Evolutionary conservation across 371 early-diverging fungal species (phyloP), one percentile per base, ranked within the genome.

Genomic region (Saksenaea oblongispora): DNA sequence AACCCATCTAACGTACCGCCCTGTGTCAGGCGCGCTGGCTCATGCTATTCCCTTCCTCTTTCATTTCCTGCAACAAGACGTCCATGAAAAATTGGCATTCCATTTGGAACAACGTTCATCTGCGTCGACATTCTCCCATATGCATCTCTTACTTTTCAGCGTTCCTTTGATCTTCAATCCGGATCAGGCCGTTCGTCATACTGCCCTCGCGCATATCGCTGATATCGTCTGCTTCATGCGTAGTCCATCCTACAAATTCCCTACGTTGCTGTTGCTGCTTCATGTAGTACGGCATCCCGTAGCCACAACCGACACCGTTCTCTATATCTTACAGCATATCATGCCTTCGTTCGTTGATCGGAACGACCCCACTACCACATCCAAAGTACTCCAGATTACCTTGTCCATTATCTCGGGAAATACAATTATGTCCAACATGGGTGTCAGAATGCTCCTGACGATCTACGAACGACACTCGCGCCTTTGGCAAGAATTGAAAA

Each of bases 401-500:
- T 41, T 79, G 13, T 74, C 83, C 1, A 71, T 83, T 10, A 78
- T 83, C 35, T 65, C 75, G 36, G 76, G 76, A 2, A 61, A 69
- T 28, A 73, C 78, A 5, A 63, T 73, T 5, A 74, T 84, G 74
- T 73, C 85, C 2, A 75, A 78, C 37, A 65, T 87, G 14, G 85
- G 83, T 17, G 73, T 85, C 28, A 73, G 74, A 34, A 73, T 80
- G n/a, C 59, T 87, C 8, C 72, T 69, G 2, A 66, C 72, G 14
- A 71, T 84, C 1, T 78, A 77, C 69, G 72, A 77, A 24, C 72
- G 72, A 7, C 87, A 87, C 42, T 82, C 87, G 10, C 80, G 87
- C 10, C 75, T 82, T 1, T 87, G 87, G 87, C 84, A 83, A 54
- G 83, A 85, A 15, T 66, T 87, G 0, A 82, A 83, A 22, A 74